A percentile compares a stretch with the other conserved stretches of the same genome.
phyloP scores from a whole-genome alignment of 306 rosid species.

The Herpetospermum pedunculosum region DNA sequence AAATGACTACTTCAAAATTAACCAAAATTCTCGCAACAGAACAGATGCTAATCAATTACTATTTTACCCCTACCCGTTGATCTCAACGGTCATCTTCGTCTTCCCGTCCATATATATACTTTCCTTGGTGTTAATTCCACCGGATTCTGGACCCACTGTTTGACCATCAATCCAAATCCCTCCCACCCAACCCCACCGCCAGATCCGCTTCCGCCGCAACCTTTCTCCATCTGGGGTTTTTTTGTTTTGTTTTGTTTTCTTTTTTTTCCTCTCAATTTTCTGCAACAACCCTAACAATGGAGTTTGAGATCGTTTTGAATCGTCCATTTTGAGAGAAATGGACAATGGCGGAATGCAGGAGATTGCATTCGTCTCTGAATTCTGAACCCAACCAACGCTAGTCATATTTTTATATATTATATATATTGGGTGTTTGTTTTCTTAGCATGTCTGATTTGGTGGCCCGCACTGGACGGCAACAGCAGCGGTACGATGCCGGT shows the following conservation, averaged over 20 bases:
- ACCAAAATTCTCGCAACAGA: neutral
- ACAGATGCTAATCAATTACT: neutral
- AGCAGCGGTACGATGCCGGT: conserved; percentile 67
- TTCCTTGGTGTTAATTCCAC: neutral
- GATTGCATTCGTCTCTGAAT: neutral
- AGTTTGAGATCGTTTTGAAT: conserved; percentile 5
- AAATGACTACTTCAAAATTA: neutral
- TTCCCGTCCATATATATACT: neutral
- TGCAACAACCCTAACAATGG: no score
- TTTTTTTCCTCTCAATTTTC: no score
- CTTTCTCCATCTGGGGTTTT: neutral
- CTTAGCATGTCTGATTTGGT: conserved; percentile 61
- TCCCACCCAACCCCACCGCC: conserved; percentile 24
- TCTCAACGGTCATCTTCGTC: neutral
- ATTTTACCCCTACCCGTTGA: neutral
- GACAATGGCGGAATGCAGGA: conserved; percentile 18
- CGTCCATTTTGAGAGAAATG: conserved; percentile 1
- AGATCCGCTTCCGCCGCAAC: conserved; percentile 33
- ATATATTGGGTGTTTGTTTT: neutral
- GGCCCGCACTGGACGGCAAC: conserved; percentile 89
- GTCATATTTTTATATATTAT: neutral
- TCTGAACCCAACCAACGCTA: neutral
- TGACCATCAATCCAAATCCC: conserved; percentile 20
- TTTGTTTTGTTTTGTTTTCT: no score
- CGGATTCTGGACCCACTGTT: conserved; percentile 16